Evolutionary conservation across 2,329 filamentous ascomycete genomes (phyloP).

Genomic region (Dryadomyces quercivorus): DNA sequence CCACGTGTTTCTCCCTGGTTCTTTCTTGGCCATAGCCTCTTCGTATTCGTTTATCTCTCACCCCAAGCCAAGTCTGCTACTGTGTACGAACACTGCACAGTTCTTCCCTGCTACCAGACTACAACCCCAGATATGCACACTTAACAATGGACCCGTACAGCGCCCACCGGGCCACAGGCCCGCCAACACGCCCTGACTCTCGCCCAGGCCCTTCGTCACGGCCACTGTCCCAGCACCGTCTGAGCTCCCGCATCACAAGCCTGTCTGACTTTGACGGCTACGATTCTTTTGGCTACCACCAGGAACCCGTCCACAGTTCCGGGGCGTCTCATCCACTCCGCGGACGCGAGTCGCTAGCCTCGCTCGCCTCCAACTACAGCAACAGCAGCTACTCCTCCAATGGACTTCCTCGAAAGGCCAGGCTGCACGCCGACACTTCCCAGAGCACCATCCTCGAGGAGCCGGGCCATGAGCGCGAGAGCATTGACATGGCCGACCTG

Average conservation of each 20-base stretch:
- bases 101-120: too few relatives aligned
- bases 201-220: not conserved
- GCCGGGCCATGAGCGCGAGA: conserved; percentile 19
- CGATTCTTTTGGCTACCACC: conserved; percentile 39
- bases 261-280: conserved; percentile 20
- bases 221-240: not conserved
- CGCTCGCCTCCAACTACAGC: conserved; percentile 21
- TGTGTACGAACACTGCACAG: too few relatives aligned
- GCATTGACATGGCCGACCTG: conserved; percentile 24
- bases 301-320: not conserved
- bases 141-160: conserved; percentile 9
- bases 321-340: conserved; percentile 12
- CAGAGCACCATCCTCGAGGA: conserved; percentile 25
- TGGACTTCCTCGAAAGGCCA: conserved; percentile 4
- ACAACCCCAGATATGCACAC: conserved; percentile 2
- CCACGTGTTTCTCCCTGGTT: not conserved
- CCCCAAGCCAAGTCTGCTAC: too few relatives aligned
- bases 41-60: too few relatives aligned
- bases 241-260: conserved; percentile 15
- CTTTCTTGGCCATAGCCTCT: not conserved
- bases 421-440: conserved; percentile 11
- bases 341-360: conserved; percentile 26
- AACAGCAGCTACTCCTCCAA: not conserved
- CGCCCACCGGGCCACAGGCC: conserved; percentile 2
- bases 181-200: not conserved